Evolutionary conservation across 2,329 filamentous ascomycete species (phyloP), one percentile per base, ranked within the genome.

Genomic region (Hymenoscyphus repandus): DNA sequence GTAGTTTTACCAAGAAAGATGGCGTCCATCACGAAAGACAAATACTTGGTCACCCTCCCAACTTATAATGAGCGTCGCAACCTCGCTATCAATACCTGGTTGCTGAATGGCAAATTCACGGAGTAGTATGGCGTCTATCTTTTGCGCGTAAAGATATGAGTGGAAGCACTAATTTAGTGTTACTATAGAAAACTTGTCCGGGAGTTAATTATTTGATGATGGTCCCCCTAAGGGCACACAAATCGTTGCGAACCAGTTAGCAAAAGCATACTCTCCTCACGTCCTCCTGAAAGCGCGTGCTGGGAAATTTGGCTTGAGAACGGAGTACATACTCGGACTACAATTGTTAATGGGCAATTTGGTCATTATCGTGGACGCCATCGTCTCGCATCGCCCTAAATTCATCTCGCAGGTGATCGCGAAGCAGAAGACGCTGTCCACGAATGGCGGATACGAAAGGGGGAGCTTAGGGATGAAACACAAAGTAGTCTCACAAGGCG

Each of bases 301-400:
- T 38, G 95, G 95, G 68, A 99, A 65, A 37, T 51, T 63, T n/a
- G 61, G 64, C 30, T 47, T 64, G 1, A 62, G 64, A 47, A 66
- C 62, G 15, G 63, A 62, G 32, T 65, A 66, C 34, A 54, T 64
- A 15, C 62, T 65, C 37, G 64, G 62, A 11, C 53, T 99, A 54
- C 82, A 96, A 69, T 97, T 88, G 68, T 86, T 80, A 18, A 90
- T 84, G 18, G 93, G 93, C 64, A 96, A 95, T 79, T 97, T 84
- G 67, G 89, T 99, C 68, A 89, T 99, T 77, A 99, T 99, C 79
- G 99, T 99, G 93, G 93, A 99, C 76, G 93, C 95, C 72, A 95
- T 99, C 74, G 99, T 99, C 79, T 90, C 83, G 63, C 93, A 99
- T 76, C 93, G 99, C 77, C 93, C 93, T 67, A 99, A 97, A 74